Conservation (phyloP, 163 green algal species). For the Botryococcus braunii region DNA sequence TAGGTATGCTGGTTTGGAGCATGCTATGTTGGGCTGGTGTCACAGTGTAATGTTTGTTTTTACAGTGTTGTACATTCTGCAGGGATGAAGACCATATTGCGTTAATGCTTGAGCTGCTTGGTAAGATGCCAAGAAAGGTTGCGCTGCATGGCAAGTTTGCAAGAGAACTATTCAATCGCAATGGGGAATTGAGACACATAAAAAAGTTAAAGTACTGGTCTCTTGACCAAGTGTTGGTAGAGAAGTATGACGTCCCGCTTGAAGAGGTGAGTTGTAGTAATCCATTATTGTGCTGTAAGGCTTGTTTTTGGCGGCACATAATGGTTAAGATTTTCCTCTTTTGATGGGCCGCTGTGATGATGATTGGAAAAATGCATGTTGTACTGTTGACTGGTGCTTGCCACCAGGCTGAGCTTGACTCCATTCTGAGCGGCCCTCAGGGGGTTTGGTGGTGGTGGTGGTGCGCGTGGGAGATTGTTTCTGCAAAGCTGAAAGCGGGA, state of each 20-base stretch:
- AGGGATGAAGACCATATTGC: constrained; percentile 96
- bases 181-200: constrained; percentile 92
- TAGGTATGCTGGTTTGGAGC: too few species aligned
- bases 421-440: too few species aligned
- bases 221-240: constrained; percentile 76
- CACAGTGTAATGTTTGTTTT: too few species aligned
- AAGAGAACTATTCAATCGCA: constrained; percentile 86
- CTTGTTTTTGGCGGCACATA: too few species aligned
- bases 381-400: constrained; percentile 28
- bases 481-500: too few species aligned
- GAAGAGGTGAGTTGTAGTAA: constrained; percentile 58
- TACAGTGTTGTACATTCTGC: too few species aligned
- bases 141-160: constrained; percentile 58
- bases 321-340: too few species aligned
- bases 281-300: too few species aligned
- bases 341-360: constrained; percentile 22
- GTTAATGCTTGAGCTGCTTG: constrained; percentile 94
- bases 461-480: too few species aligned
- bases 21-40: too few species aligned
- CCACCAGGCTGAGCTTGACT: too few species aligned
- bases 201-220: constrained; percentile 89
- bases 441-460: too few species aligned
- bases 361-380: constrained; percentile 31
- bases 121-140: constrained; percentile 73
- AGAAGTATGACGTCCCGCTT: constrained; percentile 87